phyloP scores from a whole-genome alignment of 805 yeast genomes.

The Saturnispora silvae region DNA sequence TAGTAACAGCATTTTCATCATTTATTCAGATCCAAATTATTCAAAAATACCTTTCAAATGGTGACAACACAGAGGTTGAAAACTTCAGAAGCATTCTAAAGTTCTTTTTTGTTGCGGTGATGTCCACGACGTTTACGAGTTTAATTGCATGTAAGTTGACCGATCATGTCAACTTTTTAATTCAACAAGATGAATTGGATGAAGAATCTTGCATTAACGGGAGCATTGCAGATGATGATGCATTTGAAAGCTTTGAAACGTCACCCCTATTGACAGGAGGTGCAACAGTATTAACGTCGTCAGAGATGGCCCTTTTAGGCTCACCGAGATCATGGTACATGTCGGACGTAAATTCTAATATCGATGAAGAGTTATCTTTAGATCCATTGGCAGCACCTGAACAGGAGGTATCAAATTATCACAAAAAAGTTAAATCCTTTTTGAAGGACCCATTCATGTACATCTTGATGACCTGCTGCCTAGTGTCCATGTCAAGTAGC shows the following conservation, averaged over 20 bases:
- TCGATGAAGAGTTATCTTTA: slow-evolving; percentile 22
- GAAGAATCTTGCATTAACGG: not conserved
- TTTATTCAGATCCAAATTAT: slow-evolving; percentile 22
- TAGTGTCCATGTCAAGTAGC: slow-evolving; percentile 68
- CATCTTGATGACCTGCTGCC: slow-evolving; percentile 49
- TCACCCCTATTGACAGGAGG: slow-evolving; percentile 27
- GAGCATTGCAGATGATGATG: not conserved
- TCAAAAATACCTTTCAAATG: slow-evolving; percentile 12
- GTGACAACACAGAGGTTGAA: slow-evolving; percentile 6
- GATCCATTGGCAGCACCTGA: slow-evolving; percentile 10
- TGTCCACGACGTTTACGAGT: slow-evolving; percentile 15
- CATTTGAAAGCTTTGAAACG: slow-evolving; percentile 23
- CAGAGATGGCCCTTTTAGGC: slow-evolving; percentile 17
- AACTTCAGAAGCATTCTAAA: slow-evolving; percentile 17
- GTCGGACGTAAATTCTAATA: slow-evolving; percentile 16
- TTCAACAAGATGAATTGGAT: slow-evolving; percentile 9
- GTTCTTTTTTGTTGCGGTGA: slow-evolving; percentile 17
- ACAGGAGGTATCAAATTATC: slow-evolving; percentile 10
- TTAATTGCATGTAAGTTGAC: slow-evolving; percentile 23
- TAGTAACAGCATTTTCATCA: slow-evolving; percentile 26
- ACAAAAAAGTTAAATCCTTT: slow-evolving; percentile 13
- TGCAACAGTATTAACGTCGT: slow-evolving; percentile 22
- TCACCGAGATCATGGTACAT: slow-evolving; percentile 23
- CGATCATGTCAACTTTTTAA: slow-evolving; percentile 17
- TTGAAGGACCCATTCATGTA: slow-evolving; percentile 53